Evolutionary conservation across 2,329 filamentous ascomycete genomes (phyloP).

Genomic region (Aspergillus tamarii): DNA sequence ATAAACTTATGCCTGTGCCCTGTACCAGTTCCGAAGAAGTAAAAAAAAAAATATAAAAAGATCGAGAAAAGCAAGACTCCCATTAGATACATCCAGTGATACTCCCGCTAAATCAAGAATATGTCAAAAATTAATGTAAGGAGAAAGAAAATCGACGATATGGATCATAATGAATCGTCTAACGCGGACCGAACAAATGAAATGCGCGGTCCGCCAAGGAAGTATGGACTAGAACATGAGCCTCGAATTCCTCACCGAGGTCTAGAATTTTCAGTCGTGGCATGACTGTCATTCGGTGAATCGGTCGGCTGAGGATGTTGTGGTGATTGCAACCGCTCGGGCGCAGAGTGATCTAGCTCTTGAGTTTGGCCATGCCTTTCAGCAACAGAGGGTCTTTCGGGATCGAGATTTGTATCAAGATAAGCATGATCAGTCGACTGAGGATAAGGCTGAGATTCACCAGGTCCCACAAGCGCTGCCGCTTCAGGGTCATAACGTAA

Average conservation of each 20-base stretch:
- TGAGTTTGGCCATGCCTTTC: not conserved
- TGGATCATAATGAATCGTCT: not conserved
- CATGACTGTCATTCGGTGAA: not conserved
- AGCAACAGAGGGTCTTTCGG: not conserved
- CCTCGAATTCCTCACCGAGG: not conserved
- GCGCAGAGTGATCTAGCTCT: not conserved
- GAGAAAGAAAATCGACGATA: not conserved
- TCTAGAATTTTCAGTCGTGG: not conserved
- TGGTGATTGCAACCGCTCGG: not conserved
- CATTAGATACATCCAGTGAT: not conserved
- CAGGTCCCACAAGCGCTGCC: slow-evolving; percentile 40
- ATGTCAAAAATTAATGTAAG: not conserved
- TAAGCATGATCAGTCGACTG: not conserved
- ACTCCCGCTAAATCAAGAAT: slow-evolving; percentile 5
- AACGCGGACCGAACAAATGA: no score
- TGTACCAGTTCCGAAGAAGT: not conserved
- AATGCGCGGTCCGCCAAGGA: not conserved
- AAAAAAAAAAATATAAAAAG: not conserved
- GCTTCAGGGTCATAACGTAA: slow-evolving; percentile 44
- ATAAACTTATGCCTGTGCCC: not conserved
- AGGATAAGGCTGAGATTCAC: slow-evolving; percentile 14
- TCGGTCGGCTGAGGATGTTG: not conserved
- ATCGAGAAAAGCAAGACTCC: not conserved
- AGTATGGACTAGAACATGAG: not conserved
- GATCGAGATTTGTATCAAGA: not conserved